Evolutionary conservation across 2,329 filamentous ascomycete genomes (phyloP).

Genomic region (Cordyceps cicadae): DNA sequence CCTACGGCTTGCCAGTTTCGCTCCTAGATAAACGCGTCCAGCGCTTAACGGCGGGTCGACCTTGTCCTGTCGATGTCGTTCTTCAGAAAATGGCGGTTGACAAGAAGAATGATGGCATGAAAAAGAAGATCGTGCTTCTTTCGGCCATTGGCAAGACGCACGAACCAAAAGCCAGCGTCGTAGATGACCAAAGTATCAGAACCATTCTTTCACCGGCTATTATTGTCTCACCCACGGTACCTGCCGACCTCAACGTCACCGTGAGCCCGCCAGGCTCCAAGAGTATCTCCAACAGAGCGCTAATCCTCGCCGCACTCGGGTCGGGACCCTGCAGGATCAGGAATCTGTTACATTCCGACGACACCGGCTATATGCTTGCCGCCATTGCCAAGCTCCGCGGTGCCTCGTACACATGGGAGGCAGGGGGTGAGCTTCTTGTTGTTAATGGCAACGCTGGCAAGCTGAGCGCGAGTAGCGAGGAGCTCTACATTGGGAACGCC

Average conservation of each 20-base stretch:
- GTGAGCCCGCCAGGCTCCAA: conserved; percentile 93
- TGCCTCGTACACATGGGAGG: conserved; percentile 87
- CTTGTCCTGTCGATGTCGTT: conserved; percentile 77
- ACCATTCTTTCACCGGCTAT: conserved; percentile 75
- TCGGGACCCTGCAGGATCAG: conserved; percentile 78
- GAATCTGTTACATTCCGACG: conserved; percentile 91
- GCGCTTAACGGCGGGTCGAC: conserved; percentile 75
- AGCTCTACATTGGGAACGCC: conserved; percentile 90
- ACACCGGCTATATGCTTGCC: conserved; percentile 94
- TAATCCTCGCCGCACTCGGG: conserved; percentile 88
- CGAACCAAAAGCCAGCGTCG: conserved; percentile 80
- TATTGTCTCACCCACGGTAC: conserved; percentile 63
- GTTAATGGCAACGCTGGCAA: conserved; percentile 86
- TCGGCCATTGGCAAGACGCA: conserved; percentile 82
- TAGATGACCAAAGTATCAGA: conserved; percentile 77
- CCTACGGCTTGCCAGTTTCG: conserved; percentile 82
- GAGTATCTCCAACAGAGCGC: conserved; percentile 90
- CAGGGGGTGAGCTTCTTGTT: conserved; percentile 82
- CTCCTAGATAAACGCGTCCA: conserved; percentile 75
- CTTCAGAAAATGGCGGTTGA: conserved; percentile 94
- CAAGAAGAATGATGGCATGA: conserved; percentile 93
- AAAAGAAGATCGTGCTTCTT: conserved; percentile 92
- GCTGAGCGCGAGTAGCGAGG: conserved; percentile 63
- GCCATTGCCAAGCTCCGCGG: conserved; percentile 80
- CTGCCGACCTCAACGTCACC: conserved; percentile 55